Base-by-base conservation (phyloP, 2,329 filamentous ascomycete species). In the Fusarium sp. region DNA sequence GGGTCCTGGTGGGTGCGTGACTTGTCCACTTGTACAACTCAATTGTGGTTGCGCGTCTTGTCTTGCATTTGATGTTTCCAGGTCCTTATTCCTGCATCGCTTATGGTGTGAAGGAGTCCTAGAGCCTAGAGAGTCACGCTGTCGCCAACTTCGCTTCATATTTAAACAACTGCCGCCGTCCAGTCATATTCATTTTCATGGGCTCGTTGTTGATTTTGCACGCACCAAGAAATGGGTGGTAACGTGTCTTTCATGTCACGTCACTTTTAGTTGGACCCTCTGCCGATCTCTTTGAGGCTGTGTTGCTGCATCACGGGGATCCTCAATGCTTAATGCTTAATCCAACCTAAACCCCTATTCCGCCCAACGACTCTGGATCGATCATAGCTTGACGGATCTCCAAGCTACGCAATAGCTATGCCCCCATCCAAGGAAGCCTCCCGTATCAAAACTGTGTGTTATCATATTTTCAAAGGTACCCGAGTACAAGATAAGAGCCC, bases 221-320 rank as follows among this genome's bases (percentile, higher is more conserved):
- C 40, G 26, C 38, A n/a, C 48, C 26, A 38, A 49, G 26, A 28
- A 40, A 50, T 40, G 39, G 28, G 34, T 17, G 39, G 56, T 62
- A 66, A 54, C 56, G 51, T 62, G 42, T 36, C 61, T 53, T 44
- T 49, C 31, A 58, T 69, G 66, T 62, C 63, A 69, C 66, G 51
- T 69, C 60, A 69, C 66, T 44, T 44, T 46, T n/a, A 17, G 33
- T 38, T 48, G 40, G 51, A 63, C 44, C 58, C 57, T 59, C 63
- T 59, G 63, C 68, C 58, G 66, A 69, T 63, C 62, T 49, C 33
- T 34, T 46, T 44, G 67, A 70, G 67, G 57, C 67, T 68, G 62
- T 63, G 66, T 63, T 40, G 20, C 20, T 34, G n/a, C 26, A 60
- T 53, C 46, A 54, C 39, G 42, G 61, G 53, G 53, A 44, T 44